These are phyloP conservation scores for Epicoccum nigrum DNA, from an alignment of 2,329 filamentous ascomycete genomes.

Conservation along the genomic window DNA sequence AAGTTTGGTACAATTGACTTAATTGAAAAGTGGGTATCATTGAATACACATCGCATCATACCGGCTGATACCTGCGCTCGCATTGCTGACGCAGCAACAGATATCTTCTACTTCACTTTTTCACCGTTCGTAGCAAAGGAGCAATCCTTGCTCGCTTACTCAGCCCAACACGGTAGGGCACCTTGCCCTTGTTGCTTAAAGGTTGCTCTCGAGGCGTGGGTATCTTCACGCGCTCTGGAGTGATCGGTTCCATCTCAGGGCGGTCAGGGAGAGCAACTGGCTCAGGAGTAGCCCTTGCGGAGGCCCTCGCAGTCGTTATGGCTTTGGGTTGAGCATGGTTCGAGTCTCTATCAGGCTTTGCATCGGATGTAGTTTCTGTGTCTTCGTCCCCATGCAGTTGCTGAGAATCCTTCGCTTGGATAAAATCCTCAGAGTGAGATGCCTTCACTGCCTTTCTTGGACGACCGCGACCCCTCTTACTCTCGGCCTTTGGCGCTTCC, in stretches of 20 bases:
- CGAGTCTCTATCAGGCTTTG: background rate
- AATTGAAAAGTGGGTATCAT: conserved; percentile 11
- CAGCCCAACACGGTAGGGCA: conserved; percentile 55
- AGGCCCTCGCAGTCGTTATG: background rate
- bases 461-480: conserved; percentile 41
- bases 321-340: background rate
- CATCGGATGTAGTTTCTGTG: background rate
- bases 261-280: conserved; percentile 2
- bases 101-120: conserved; percentile 44
- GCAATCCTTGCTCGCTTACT: conserved; percentile 57
- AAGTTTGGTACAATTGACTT: background rate
- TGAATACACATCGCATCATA: background rate
- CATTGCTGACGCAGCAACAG: background rate
- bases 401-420: background rate
- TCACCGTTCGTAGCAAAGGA: conserved; percentile 54
- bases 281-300: background rate
- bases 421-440: conserved; percentile 1
- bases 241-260: conserved; percentile 26
- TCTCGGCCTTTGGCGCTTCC: conserved; percentile 19
- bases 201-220: conserved; percentile 21
- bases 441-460: conserved; percentile 33
- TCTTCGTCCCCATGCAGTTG: background rate
- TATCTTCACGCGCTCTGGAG: conserved; percentile 17
- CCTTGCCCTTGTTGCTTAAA: conserved; percentile 46
- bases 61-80: background rate